Evolutionary conservation across 352 stramenopile species (phyloP).

Genomic region (Phytophthora podocarpi): DNA sequence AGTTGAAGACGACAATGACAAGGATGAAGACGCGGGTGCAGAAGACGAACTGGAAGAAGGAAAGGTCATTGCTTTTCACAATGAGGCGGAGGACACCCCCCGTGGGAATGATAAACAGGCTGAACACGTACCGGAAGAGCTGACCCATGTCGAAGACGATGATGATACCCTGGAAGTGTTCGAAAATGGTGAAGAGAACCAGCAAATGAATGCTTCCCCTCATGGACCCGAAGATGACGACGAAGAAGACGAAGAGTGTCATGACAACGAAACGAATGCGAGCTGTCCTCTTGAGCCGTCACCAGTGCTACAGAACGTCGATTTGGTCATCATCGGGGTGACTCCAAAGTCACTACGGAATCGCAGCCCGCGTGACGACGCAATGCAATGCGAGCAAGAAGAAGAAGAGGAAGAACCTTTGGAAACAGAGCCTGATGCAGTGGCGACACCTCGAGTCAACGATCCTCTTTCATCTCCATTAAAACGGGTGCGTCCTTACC

Average conservation of each 20-base stretch:
- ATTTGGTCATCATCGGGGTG: conserved; percentile 31
- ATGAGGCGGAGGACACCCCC: conserved; percentile 6
- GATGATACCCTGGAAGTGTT: conserved; percentile 60
- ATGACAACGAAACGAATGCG: not conserved
- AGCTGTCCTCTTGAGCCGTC: not conserved
- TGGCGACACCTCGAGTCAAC: conserved; percentile 6
- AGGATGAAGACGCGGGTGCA: too few relatives aligned
- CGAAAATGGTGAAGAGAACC: conserved; percentile 17
- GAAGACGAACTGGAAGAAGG: conserved; percentile 7
- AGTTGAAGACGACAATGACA: conserved; percentile 5
- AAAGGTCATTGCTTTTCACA: conserved; percentile 29
- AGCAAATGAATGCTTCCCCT: conserved; percentile 7
- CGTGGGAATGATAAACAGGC: not conserved
- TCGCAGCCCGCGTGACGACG: conserved; percentile 1
- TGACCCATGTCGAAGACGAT: conserved; percentile 24
- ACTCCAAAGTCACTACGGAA: conserved; percentile 19
- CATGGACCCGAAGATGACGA: conserved; percentile 17
- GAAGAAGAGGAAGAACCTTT: conserved; percentile 24
- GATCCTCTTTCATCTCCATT: conserved; percentile 22
- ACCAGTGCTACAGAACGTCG: not conserved
- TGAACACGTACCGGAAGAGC: conserved; percentile 1
- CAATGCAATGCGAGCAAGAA: too few relatives aligned
- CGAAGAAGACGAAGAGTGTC: conserved; percentile 7
- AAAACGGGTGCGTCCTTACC: conserved; percentile 18
- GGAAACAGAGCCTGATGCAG: conserved; percentile 8